Evolutionary conservation across 2,329 filamentous ascomycete species (phyloP), one percentile per base, ranked within the genome.

Genomic region (Trichothecium sympodiale): DNA sequence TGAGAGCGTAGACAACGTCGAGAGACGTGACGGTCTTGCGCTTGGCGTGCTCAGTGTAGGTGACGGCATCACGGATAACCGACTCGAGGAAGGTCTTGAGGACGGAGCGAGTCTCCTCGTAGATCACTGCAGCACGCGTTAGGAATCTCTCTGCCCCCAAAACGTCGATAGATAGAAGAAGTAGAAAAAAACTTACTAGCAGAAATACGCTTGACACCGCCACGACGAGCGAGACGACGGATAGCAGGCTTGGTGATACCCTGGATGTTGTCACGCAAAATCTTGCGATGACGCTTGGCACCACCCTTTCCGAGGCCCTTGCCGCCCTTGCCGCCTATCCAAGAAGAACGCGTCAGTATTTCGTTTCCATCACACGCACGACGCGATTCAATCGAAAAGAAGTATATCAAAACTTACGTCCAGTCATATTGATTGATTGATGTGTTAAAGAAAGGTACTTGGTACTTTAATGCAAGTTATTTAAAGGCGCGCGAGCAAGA

Each of bases 191-290:
- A 69, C 74, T 62, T 77, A 84, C 80, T 93, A 62, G 88, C 88
- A 57, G 87, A 94, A 59, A 95, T 95, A 94, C 88, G 88, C 85
- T 95, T 95, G 77, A 95, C 88, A 88, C 88, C 88, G 67, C 88
- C 88, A 91, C 88, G 87, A 71, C 88, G 88, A 49, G 88, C 88
- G 63, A 95, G 87, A 93, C 88, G 88, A 58, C 88, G 83, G 69
- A 95, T 95, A 56, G 88, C 88, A 55, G 88, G 88, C 83, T 95
- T 95, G 60, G 88, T 95, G 62, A 95, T 95, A 71, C 88, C 88
- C 74, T 95, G 88, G 61, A 95, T 95, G 83, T 94, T 95, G 83
- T 94, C 88, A 69, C 88, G 86, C 66, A 95, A 77, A 74, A 95
- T 95, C 84, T 95, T 95, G 60, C 89, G 81, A 73, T 95, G 88